Base-by-base conservation (phyloP, 306 rosid genomes). In the Vachellia collinsii region DNA sequence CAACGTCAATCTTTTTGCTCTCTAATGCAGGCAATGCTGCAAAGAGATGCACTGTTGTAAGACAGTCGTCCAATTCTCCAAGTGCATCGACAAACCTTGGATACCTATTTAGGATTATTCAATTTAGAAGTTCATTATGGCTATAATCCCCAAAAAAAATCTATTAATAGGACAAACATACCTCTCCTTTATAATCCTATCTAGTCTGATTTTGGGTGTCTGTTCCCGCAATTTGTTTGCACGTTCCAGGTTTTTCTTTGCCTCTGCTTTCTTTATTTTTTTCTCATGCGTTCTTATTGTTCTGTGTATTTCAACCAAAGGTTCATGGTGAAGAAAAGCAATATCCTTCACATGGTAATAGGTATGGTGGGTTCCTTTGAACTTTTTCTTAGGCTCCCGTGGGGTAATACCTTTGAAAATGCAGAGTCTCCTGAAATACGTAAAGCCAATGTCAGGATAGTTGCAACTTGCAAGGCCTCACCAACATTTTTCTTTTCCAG, bases 1-100 rank as follows among this genome's bases (percentile, higher is more conserved):
- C 88, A 63, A 92, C 97, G 11, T 89, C 96, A 88, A 95, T 83
- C 65, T 90, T 91, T 56, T 88, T 87, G 80, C 86, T 83, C 87
- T 90, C 96, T 48, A 80, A 72, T 9, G 97, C 91, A 58, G 99
- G 99, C 71, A 95, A 85, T 66, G 96, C 90, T 1, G 98, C 98
- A 82, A 93, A 95, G 53, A 93, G 99, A 84, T 95, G 99, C 71
- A 91, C 94, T 92, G 92, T 86, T 0, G 97, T 85, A 75, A 95
- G 94, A 81, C 98, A 95, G 76, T 95, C 99, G 58, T 95, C 99
- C 88, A 93, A 81, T 82, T 95, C 99, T 81, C 99, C 87, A 11
- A 95, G 91, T 20, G 98, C 99, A 83, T 91, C 98, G 14, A 93
- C 82, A 75, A 93, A 95, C 39, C 88, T 95, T 0, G 99, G 98